These are phyloP conservation scores for Wickerhamomyces chaumierensis DNA, from an alignment of 805 yeast genomes.

Conservation along the genomic window DNA sequence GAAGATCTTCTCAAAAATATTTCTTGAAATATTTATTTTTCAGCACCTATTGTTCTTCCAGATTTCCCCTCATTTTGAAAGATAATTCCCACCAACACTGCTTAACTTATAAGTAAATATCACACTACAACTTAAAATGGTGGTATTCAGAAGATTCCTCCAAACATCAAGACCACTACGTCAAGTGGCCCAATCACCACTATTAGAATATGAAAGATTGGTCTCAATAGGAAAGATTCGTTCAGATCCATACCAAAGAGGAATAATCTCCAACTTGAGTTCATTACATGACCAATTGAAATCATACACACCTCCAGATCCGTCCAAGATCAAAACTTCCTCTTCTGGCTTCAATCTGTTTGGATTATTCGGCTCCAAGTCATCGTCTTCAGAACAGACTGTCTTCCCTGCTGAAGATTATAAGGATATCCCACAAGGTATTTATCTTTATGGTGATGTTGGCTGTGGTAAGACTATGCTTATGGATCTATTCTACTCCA, in stretches of 20 bases:
- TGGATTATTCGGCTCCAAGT: slow-evolving; percentile 19
- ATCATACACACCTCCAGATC: slow-evolving; percentile 51
- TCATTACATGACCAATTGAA: slow-evolving; percentile 42
- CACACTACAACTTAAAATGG: too few relatives aligned
- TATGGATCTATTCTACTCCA: slow-evolving; percentile 87
- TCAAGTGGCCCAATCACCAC: slow-evolving; percentile 26
- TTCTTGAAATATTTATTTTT: too few relatives aligned
- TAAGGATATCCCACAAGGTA: slow-evolving; percentile 57
- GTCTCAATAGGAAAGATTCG: slow-evolving; percentile 40
- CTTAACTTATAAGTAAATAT: too few relatives aligned
- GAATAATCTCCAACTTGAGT: slow-evolving; percentile 52
- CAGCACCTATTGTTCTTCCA: too few relatives aligned
- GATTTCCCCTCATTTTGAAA: too few relatives aligned
- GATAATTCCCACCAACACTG: too few relatives aligned
- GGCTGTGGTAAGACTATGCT: slow-evolving; percentile 98
- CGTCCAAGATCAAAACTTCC: slow-evolving; percentile 46
- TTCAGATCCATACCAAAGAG: slow-evolving; percentile 75
- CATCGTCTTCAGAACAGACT: slow-evolving; percentile 8
- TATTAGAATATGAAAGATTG: slow-evolving; percentile 37
- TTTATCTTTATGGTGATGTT: slow-evolving; percentile 92
- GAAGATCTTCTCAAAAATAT: too few relatives aligned
- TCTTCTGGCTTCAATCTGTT: slow-evolving; percentile 29
- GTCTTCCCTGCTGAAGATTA: slow-evolving; percentile 12
- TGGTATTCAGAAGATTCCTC: slow-evolving; percentile 1
- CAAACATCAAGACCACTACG: slow-evolving; percentile 2